Conservation (phyloP, 176 grass and related monocot genomes). For the Triticum turgidum region DNA sequence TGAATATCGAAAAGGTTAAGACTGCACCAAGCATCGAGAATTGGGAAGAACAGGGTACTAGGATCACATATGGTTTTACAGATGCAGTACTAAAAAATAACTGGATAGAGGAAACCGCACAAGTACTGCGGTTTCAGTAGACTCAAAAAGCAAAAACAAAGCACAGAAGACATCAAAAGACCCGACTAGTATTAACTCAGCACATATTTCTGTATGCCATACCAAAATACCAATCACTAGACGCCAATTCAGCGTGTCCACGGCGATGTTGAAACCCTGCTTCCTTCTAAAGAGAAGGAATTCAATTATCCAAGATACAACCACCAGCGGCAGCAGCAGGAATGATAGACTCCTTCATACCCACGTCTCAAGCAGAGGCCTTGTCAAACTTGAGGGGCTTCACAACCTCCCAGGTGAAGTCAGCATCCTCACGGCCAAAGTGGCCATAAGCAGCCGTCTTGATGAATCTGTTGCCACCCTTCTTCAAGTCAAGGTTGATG, state of each 20-base stretch:
- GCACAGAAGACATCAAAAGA: not conserved
- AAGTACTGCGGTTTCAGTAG: conserved; percentile 38
- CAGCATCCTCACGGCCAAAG: too few species aligned
- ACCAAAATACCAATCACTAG: conserved; percentile 27
- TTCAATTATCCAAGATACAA: conserved; percentile 47
- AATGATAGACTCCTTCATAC: not conserved
- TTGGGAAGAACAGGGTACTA: not conserved
- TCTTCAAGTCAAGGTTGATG: too few species aligned
- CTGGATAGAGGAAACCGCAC: conserved; percentile 35
- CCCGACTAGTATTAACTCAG: conserved; percentile 20
- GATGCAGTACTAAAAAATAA: conserved; percentile 7
- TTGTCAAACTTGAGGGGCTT: too few species aligned
- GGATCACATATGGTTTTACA: conserved; percentile 13
- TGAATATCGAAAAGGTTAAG: not conserved
- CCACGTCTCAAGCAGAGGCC: conserved; percentile 1
- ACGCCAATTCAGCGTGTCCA: not conserved
- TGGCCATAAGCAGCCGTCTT: too few species aligned
- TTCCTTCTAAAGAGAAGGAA: conserved; percentile 29
- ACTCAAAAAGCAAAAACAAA: not conserved
- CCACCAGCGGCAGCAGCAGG: conserved; percentile 8
- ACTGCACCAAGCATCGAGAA: not conserved
- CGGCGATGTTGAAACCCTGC: conserved; percentile 10
- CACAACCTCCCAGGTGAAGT: too few species aligned
- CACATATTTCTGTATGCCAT: conserved; percentile 28
- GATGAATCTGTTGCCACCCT: too few species aligned